phyloP scores from a whole-genome alignment of 345 rosid genomes.

The Orychophragmus violaceus region DNA sequence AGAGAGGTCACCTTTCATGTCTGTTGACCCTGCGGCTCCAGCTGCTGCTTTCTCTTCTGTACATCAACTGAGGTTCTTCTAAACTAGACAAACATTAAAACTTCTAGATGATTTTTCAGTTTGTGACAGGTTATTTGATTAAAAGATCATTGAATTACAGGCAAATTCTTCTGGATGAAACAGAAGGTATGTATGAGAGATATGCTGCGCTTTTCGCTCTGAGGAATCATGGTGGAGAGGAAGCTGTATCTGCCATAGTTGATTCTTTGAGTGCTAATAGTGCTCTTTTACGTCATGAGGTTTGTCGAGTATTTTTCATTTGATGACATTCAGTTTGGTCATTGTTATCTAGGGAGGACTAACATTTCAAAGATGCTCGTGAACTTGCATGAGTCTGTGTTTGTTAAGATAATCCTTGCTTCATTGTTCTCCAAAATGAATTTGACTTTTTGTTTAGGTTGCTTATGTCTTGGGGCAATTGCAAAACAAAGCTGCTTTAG shows the following conservation, averaged over 20 bases:
- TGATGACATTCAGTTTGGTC: conserved; percentile 12
- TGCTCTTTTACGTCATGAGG: conserved; percentile 93
- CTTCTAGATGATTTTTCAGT: not conserved
- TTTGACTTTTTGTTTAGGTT: conserved; percentile 42
- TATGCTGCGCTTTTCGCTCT: conserved; percentile 89
- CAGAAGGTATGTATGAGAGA: conserved; percentile 81
- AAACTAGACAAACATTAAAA: not conserved
- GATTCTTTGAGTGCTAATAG: conserved; percentile 70
- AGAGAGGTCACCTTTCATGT: conserved; percentile 83
- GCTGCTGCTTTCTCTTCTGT: conserved; percentile 60
- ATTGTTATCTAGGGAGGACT: not conserved
- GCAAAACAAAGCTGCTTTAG: conserved; percentile 81
- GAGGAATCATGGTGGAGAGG: conserved; percentile 80
- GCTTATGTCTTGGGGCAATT: conserved; percentile 97
- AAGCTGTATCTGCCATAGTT: conserved; percentile 70
- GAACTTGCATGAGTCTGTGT: not conserved
- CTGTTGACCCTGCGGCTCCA: conserved; percentile 88
- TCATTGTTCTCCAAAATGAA: no score
- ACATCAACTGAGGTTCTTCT: conserved; percentile 54
- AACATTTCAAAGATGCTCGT: not conserved
- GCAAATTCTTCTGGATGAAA: conserved; percentile 77
- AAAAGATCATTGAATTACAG: conserved; percentile 42
- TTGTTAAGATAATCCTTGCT: not conserved
- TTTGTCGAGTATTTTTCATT: conserved; percentile 38
- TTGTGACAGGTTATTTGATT: no score